phyloP scores from a whole-genome alignment of 1,139 yeast species.

The Pichia sp. region DNA sequence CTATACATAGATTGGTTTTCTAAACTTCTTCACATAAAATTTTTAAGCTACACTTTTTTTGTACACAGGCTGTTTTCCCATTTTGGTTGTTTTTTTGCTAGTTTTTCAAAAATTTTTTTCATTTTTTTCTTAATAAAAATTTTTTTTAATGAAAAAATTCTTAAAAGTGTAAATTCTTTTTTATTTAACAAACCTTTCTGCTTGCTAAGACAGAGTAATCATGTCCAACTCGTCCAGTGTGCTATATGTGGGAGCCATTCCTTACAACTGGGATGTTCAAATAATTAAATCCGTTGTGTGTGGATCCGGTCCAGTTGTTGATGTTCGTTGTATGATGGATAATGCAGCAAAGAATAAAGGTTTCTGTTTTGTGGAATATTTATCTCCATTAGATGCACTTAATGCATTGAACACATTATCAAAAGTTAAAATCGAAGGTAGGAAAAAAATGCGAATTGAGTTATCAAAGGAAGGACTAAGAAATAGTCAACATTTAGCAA shows the following conservation, averaged over 20 bases:
- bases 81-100: no score
- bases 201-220: no score
- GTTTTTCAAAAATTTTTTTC: no score
- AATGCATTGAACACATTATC: conserved; percentile 39
- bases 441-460: conserved; percentile 46
- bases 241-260: conserved; percentile 55
- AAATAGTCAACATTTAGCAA: conserved; percentile 33
- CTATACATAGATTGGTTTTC: no score
- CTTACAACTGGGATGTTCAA: conserved; percentile 59
- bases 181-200: no score
- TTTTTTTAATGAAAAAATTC: no score
- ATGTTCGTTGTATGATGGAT: conserved; percentile 57
- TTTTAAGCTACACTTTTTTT: no score
- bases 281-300: conserved; percentile 52
- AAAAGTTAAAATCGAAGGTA: conserved; percentile 40
- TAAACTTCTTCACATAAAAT: no score
- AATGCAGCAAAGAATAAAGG: conserved; percentile 60
- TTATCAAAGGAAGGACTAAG: conserved; percentile 56
- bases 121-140: no score
- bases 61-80: no score
- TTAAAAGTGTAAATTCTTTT: no score
- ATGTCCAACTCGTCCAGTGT: conserved; percentile 31
- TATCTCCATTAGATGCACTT: conserved; percentile 44
- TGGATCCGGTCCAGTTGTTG: conserved; percentile 57
- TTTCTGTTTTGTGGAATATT: conserved; percentile 57